Base-by-base conservation (phyloP, 2,329 filamentous ascomycete genomes). In the Zasmidium cellare region DNA sequence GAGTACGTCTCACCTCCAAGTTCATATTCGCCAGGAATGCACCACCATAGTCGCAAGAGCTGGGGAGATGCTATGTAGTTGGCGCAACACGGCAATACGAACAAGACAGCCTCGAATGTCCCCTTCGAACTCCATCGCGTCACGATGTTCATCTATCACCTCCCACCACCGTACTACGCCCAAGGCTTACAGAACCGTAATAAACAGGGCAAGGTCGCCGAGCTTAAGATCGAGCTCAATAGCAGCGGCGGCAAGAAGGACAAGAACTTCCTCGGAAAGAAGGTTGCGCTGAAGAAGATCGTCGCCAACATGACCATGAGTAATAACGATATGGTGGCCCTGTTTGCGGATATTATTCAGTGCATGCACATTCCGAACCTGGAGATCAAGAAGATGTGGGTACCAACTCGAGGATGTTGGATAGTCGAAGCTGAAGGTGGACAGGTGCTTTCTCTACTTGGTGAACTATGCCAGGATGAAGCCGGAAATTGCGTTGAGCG, bases 301-400 rank as follows among this genome's bases (percentile, higher is more conserved):
- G 94, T 99, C 69, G 94, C 94, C 74, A 99, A 99, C 75, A 99
- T 99, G 94, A 99, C 94, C 65, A 99, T 99, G 94, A 97, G 93
- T 84, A 99, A 99, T 79, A 99, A 97, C 72, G 94, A 99, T 76
- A 99, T 99, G 94, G 89, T 97, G 55, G 92, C 91, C 41, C 81
- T 99, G 53, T 99, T 99, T 69, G 92, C 93, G 18, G 94, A 99
- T 73, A 89, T 99, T 59, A 90, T 99, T 67, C 87, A 82, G 62
- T 97, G 93, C 81, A 99, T 99, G 94, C 87, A 90, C 68, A 90
- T 99, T 62, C 89, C 88, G 53, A 96, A 90, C 69, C 79, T 99
- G 74, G 94, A 99, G 77, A 97, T 99, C 78, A 99, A 99, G 84
- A 99, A 99, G 83, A 99, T 99, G 94, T 97, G 80, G 67, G 85